Evolutionary conservation across 495 filamentous ascomycete species (phyloP).

Genomic region (Rostrohypoxylon terebratum): DNA sequence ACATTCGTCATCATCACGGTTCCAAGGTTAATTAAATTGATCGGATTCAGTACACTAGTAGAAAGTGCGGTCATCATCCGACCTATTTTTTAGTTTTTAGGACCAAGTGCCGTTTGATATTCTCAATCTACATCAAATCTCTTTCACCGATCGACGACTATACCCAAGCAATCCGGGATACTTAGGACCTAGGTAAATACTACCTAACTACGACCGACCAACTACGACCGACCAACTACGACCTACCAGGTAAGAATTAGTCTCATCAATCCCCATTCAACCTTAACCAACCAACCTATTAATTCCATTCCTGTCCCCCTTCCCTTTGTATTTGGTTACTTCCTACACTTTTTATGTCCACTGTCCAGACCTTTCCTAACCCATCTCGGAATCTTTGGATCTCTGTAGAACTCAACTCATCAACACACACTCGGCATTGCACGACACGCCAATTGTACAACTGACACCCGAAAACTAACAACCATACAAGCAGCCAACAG

Average conservation of each 20-base stretch:
- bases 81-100: conserved; percentile 3
- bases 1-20: conserved; percentile 43
- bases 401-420: conserved; percentile 13
- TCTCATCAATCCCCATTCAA: neutral
- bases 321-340: conserved; percentile 27
- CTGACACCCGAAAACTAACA: conserved; percentile 10
- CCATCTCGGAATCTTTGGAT: conserved; percentile 18
- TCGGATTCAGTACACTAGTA: conserved; percentile 19
- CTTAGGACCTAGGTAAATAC: too few relatives aligned
- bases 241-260: neutral
- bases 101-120: conserved; percentile 1
- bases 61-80: conserved; percentile 12
- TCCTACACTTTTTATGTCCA: conserved; percentile 16
- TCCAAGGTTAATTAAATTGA: conserved; percentile 24
- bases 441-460: conserved; percentile 43
- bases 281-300: conserved; percentile 27
- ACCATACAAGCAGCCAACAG: conserved; percentile 34
- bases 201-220: too few relatives aligned
- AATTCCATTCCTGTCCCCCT: conserved; percentile 26
- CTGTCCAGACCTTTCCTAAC: conserved; percentile 8
- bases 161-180: neutral
- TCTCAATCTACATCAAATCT: conserved; percentile 36
- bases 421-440: conserved; percentile 28
- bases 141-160: conserved; percentile 44
- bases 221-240: too few relatives aligned